A percentile compares a stretch with the other conserved stretches of the same genome.
Conservation (phyloP, 345 rosid genomes). For the Citrus unshiu region DNA sequence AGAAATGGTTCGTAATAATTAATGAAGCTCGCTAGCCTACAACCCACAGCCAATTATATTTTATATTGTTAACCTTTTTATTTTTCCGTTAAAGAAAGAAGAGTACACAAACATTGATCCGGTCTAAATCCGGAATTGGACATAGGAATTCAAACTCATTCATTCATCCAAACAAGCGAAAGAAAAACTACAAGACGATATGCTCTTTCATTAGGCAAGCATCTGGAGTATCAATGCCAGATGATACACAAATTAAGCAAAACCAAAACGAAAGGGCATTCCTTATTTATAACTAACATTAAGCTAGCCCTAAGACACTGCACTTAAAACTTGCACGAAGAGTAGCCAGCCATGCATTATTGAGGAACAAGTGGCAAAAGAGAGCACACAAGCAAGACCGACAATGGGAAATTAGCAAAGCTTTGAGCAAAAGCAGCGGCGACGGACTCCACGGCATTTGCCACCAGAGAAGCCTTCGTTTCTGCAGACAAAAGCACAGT, state of each 20-base stretch:
- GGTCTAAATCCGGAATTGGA: not conserved
- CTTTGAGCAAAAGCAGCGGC: conserved; percentile 6
- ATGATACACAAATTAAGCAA: not conserved
- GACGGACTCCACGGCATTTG: not conserved
- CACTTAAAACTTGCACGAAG: not conserved
- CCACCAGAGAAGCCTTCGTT: conserved; percentile 11
- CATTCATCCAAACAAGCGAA: not conserved
- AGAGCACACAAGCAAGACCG: not conserved
- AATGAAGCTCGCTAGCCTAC: too few species aligned
- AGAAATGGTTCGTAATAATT: too few species aligned
- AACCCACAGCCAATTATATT: too few species aligned
- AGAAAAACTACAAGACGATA: not conserved
- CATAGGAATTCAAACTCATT: not conserved
- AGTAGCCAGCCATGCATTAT: too few species aligned
- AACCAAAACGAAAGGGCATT: not conserved
- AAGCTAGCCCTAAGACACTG: not conserved
- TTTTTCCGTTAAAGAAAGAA: too few species aligned
- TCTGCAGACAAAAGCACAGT: conserved; percentile 1
- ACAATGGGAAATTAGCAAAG: not conserved
- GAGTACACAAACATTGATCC: not conserved
- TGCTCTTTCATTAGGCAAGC: not conserved
- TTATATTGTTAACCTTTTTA: too few species aligned
- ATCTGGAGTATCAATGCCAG: not conserved
- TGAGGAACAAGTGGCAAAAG: not conserved
- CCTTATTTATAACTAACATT: not conserved